Base-by-base conservation (phyloP, 768 basidiomycete species). In the Scleroderma citrinum region DNA sequence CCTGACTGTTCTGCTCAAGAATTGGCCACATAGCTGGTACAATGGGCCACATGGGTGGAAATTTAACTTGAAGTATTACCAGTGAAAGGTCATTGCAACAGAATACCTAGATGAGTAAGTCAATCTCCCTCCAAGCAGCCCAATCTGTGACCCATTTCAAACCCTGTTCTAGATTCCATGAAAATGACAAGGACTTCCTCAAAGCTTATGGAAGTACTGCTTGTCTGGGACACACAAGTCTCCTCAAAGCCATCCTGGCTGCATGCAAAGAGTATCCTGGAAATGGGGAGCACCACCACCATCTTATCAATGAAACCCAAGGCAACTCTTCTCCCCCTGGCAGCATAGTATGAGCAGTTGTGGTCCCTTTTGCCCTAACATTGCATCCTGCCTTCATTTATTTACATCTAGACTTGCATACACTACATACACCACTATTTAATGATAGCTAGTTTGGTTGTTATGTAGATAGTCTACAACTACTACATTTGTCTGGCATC, bases 21-120 rank as follows among this genome's bases (percentile, higher is more conserved):
- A 55, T 14, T 55, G 54, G 54, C 39, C 47, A 3, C 16, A 19
- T 21, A 11, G 49, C n/a, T 53, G 23, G n/a, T 21, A 30, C 26
- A 26, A 42, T 3, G 24, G 46, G 17, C 44, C 2, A 2, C 29
- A 49, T 19, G 5, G 36, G n/a, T 7, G 20, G 5, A 17, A 36
- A 13, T 37, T 46, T n/a, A 24, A 34, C 32, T 13, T 17, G 3
- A 36, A 37, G n/a, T 21, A 37, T 20, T 17, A 46, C 20, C 20
- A 46, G 17, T 7, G 16, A 36, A 12, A 6, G 5, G 8, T 46
- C 6, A 23, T 46, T 16, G 35, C 24, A 7, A 20, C 5, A 3
- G 45, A 46, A 7, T 46, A 36, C 34, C 32, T 46, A 1, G 3
- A 46, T 5, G 4, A 5, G 45, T 46, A 14, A 21, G 34, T 37